Base-by-base conservation (phyloP, 164 flowering plant species). In the Warburgia ugandensis region DNA sequence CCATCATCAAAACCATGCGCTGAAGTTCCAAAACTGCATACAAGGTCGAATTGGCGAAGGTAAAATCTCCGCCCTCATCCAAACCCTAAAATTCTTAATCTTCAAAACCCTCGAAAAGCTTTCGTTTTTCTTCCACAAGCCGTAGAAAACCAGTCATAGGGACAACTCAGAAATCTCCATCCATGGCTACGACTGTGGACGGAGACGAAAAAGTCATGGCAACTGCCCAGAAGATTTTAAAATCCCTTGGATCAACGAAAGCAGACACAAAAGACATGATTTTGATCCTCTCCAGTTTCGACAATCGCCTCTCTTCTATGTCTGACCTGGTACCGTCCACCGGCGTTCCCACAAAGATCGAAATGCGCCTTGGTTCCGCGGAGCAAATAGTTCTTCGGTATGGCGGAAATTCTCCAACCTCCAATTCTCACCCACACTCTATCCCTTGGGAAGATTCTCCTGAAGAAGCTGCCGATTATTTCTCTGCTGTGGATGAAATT, bases 131-230 rank as follows among this genome's bases (percentile, higher is more conserved):
- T n/a, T n/a, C n/a, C n/a, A n/a, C n/a, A n/a, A n/a, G n/a, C n/a
- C n/a, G n/a, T n/a, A n/a, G n/a, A n/a, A n/a, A n/a, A n/a, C n/a
- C n/a, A n/a, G n/a, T n/a, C n/a, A n/a, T n/a, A n/a, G n/a, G n/a
- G n/a, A n/a, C n/a, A n/a, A n/a, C n/a, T n/a, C n/a, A n/a, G n/a
- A n/a, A n/a, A n/a, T n/a, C n/a, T n/a, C n/a, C n/a, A n/a, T 11
- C 43, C 45, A 53, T 53, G 57, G 48, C 47, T 3, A 55, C 66
- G 21, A 48, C 64, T 3, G 43, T 63, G 2, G 85, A 75, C 19
- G 89, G 79, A 7, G 71, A 82, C 33, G 81, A 82, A 54, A 62
- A 75, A 49, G 83, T 82, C 4, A 59, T 79, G 25, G 89, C 83
- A 3, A 60, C 83, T 20, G 89, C 89, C 12, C 84, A 81, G 47